A percentile compares a stretch with the other conserved stretches of the same genome.
Evolutionary conservation across 2,329 filamentous ascomycete species (phyloP).

Genomic region (Dryadomyces quercus-mongolicae): DNA sequence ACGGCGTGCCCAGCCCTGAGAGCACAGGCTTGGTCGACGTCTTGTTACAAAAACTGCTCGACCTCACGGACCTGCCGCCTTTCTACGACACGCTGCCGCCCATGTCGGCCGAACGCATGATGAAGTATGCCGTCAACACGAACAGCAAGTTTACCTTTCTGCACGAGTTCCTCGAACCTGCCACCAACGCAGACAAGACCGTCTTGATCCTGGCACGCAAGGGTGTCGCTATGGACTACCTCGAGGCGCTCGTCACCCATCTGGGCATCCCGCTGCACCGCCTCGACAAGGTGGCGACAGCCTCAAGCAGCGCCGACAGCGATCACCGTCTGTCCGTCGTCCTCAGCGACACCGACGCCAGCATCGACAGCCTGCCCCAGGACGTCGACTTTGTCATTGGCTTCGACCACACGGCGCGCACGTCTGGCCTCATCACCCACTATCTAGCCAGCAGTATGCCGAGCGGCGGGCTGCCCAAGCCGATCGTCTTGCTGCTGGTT

Average conservation of each 20-base stretch:
- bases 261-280: conserved; percentile 21
- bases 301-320: conserved; percentile 1
- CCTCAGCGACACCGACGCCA: conserved; percentile 28
- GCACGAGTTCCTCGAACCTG: conserved; percentile 36
- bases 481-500: conserved; percentile 36
- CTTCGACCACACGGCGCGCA: conserved; percentile 38
- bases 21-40: conserved; percentile 34
- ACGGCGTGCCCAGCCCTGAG: conserved; percentile 24
- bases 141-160: conserved; percentile 51
- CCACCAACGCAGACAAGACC: conserved; percentile 33
- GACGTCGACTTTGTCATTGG: conserved; percentile 39
- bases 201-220: conserved; percentile 33
- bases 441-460: conserved; percentile 5
- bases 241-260: conserved; percentile 23
- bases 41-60: conserved; percentile 37
- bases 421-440: conserved; percentile 20
- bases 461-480: conserved; percentile 13
- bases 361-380: conserved; percentile 22
- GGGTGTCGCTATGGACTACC: conserved; percentile 18
- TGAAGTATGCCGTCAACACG: conserved; percentile 41
- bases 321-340: conserved; percentile 22
- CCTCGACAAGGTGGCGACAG: conserved; percentile 13
- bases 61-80: conserved; percentile 45
- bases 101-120: conserved; percentile 28
- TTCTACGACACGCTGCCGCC: conserved; percentile 33